Evolutionary conservation across 805 yeast species (phyloP).

Genomic region (Huiozyma sinensis): DNA sequence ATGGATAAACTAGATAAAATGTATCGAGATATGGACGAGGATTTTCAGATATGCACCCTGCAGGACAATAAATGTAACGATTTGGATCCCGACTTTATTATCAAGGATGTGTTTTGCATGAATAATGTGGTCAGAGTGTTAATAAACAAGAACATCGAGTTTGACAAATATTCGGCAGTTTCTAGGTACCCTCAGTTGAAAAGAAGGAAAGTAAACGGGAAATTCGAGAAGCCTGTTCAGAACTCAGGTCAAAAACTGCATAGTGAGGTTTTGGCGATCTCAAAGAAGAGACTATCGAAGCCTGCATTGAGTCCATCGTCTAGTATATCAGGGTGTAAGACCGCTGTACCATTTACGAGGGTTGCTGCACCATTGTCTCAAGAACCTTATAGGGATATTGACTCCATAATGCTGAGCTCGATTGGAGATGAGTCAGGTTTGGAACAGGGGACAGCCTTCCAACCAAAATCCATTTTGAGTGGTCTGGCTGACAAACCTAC

Average conservation of each 20-base stretch:
- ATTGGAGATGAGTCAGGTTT: slow-evolving; percentile 20
- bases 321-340: background rate
- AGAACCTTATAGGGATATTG: slow-evolving; percentile 24
- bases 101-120: slow-evolving; percentile 49
- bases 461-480: slow-evolving; percentile 27
- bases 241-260: background rate
- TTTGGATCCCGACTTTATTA: slow-evolving; percentile 63
- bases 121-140: slow-evolving; percentile 37
- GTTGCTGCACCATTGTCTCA: slow-evolving; percentile 30
- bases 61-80: slow-evolving; percentile 64
- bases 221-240: background rate
- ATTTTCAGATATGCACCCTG: slow-evolving; percentile 41
- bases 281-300: slow-evolving; percentile 8
- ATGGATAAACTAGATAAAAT: slow-evolving; percentile 43
- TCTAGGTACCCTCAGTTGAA: slow-evolving; percentile 10
- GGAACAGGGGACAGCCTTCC: slow-evolving; percentile 25
- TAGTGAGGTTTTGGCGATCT: background rate
- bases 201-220: slow-evolving; percentile 9
- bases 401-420: slow-evolving; percentile 3
- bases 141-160: slow-evolving; percentile 30
- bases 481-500: slow-evolving; percentile 23
- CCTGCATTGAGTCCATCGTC: background rate
- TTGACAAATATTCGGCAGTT: slow-evolving; percentile 15
- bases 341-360: slow-evolving; percentile 12
- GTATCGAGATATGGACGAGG: slow-evolving; percentile 48